phyloP scores from a whole-genome alignment of 2,329 filamentous ascomycete genomes.

The Chaetomium strumarium region DNA sequence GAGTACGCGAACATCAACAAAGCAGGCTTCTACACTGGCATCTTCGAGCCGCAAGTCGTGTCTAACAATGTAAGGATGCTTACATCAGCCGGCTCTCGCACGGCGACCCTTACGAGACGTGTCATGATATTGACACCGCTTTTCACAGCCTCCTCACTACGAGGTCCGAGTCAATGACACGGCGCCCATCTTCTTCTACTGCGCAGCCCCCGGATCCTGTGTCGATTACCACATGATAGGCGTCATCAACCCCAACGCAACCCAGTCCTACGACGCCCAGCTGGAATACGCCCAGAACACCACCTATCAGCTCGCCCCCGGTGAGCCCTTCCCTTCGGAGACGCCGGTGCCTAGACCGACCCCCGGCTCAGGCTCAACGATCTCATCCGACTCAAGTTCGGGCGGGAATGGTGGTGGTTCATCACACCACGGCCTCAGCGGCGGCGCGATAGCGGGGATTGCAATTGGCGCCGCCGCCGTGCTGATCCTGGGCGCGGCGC shows the following conservation, averaged over 20 bases:
- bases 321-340: slow-evolving; percentile 48
- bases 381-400: too few species aligned
- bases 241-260: slow-evolving; percentile 61
- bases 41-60: slow-evolving; percentile 40
- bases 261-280: slow-evolving; percentile 43
- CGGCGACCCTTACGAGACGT: too few species aligned
- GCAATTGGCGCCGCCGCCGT: slow-evolving; percentile 45
- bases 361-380: slow-evolving; percentile 1
- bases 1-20: slow-evolving; percentile 44
- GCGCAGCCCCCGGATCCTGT: slow-evolving; percentile 61
- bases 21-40: slow-evolving; percentile 50
- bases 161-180: slow-evolving; percentile 51
- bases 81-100: background rate
- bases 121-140: slow-evolving; percentile 16
- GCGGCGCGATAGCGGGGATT: slow-evolving; percentile 55
- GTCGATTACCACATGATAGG: slow-evolving; percentile 64
- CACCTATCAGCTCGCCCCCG: slow-evolving; percentile 49
- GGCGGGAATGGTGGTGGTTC: background rate
- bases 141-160: slow-evolving; percentile 37
- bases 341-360: slow-evolving; percentile 24
- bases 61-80: slow-evolving; percentile 36
- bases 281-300: slow-evolving; percentile 41
- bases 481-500: slow-evolving; percentile 36
- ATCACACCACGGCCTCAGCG: slow-evolving; percentile 17
- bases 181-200: slow-evolving; percentile 63